Conservation (phyloP, 345 rosid species). For the Iberis pinnata region DNA sequence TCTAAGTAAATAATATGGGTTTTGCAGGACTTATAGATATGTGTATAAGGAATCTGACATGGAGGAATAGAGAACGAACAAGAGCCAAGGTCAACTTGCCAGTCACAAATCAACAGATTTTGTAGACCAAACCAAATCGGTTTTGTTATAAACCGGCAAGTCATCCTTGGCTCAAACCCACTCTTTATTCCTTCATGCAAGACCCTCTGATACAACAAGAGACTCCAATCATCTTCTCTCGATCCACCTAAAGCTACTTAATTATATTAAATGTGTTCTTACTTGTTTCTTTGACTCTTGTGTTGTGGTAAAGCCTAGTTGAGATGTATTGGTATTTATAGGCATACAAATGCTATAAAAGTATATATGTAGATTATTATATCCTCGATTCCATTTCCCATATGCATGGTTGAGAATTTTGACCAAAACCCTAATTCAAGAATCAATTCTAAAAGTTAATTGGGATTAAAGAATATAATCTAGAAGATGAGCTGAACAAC, state of each 20-base stretch:
- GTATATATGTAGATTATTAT: not conserved
- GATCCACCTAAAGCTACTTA: not conserved
- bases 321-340: constrained; percentile 11
- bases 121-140: no score
- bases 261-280: not conserved
- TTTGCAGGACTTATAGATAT: no score
- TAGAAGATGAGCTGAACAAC: constrained; percentile 18
- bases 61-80: constrained; percentile 18
- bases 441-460: constrained; percentile 6
- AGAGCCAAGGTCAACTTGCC: constrained; percentile 32
- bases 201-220: constrained; percentile 24
- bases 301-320: constrained; percentile 12
- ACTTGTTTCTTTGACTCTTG: constrained; percentile 4
- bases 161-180: constrained; percentile 43
- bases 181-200: constrained; percentile 32
- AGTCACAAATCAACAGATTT: constrained; percentile 20
- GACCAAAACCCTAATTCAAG: constrained; percentile 23
- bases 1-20: no score
- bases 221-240: not conserved
- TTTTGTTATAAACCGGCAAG: constrained; percentile 30
- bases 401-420: constrained; percentile 17
- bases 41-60: no score
- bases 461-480: constrained; percentile 21
- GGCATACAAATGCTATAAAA: not conserved
- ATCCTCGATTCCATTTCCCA: constrained; percentile 8